Evolutionary conservation across 805 yeast species (phyloP), one percentile per base, ranked within the genome.

Genomic region (Hanseniaspora lindneri): DNA sequence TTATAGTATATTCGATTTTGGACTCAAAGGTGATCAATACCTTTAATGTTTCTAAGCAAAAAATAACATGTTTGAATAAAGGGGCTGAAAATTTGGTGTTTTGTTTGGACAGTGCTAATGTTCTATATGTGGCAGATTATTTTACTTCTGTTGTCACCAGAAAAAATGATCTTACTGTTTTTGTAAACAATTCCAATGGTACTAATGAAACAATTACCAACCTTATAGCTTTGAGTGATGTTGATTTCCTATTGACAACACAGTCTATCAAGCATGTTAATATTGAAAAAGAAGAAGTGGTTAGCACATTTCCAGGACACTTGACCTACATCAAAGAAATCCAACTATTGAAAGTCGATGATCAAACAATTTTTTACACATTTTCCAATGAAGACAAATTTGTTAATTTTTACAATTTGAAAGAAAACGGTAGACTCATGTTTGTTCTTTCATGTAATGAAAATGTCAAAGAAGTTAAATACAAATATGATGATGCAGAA

Each of bases 381-480:
- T 73, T 81, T 44, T 94, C 96, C 1, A 68, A 68, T 30, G 80
- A 79, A 52, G 97, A 88, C 62, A 73, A 96, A 55, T 86, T 84
- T 61, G 71, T 87, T 54, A 85, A 85, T 60, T 67, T 83, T 32
- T 79, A 81, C 58, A 64, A 68, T 28, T 63, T 66, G 41, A 40
- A 52, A 3, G 49, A 60, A 17, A 23, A 34, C 3, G 60, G 67
- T n/a, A 58, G 64, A 25, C 58, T 75, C 3, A 61, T 60, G 48
- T 68, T 79, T 2, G 83, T 87, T 2, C 73, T 85, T 50, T 87
- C 83, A 14, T 71, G 88, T 3, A 82, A 80, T 53, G 69, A 85
- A 14, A 74, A 82, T 43, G 76, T 84, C 13, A 50, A 60, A 1
- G 63, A 66, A 7, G 59, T 82, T 8, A 60, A 73, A 0, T 63